Evolutionary conservation across 495 filamentous ascomycete species (phyloP), one percentile per base, ranked within the genome.

Genomic region (Aspergillus indologenus): DNA sequence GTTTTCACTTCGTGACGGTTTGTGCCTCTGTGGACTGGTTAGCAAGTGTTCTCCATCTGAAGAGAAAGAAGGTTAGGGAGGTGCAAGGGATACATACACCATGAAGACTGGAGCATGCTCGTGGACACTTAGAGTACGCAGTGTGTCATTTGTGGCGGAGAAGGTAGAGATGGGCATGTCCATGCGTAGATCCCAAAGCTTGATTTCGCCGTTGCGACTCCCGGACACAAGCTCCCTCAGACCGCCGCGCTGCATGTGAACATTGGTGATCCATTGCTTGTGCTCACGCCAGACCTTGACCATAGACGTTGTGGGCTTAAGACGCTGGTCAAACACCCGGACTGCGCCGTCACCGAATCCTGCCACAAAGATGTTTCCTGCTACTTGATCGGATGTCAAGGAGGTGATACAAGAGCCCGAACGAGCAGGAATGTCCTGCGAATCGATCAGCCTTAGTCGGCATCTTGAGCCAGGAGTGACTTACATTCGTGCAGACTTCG

Each of bases 331-430:
- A 65, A 97, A 99, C 22, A 96, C 90, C 46, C 94, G 81, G 24
- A 99, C 86, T 14, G 92, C 92, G n/a, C 94, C 94, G 65, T 99
- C 94, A 2, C 95, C 94, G 58, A 98, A 99, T 12, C 95, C 94
- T 21, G 93, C 94, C 21, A 94, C 86, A 69, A 99, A 96, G 56
- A 97, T 85, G 64, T 96, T 90, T 56, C 95, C 95, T 44, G 92
- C 94, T 61, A 98, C 93, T 75, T 97, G 93, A 69, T 99, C 94
- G 2, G 92, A 96, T 6, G 95, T 97, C 62, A 99, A 75, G 29
- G 90, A 90, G 5, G 94, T 98, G 65, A 99, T 91, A 72, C 92
- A 97, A 8, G 91, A 96, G 23, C 91, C 91, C 2, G 93, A 97
- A 12, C 95, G 90, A 15, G 95, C 94, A 14, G 92, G 91, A 48